Conservation (phyloP, 2,329 filamentous ascomycete species). For the Bipolaris cookei region DNA sequence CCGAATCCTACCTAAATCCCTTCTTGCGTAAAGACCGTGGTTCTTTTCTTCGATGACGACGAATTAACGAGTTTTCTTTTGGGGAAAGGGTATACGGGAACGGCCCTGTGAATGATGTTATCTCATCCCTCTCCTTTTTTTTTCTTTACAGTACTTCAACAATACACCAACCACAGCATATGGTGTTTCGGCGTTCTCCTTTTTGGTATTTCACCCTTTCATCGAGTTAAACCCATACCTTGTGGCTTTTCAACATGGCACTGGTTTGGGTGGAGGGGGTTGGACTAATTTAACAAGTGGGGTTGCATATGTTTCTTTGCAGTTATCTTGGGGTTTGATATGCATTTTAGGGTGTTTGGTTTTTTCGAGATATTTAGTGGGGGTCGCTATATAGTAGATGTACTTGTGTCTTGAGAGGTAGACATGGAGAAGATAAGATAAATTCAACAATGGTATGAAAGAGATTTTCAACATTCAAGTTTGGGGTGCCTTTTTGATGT, state of each 20-base stretch:
- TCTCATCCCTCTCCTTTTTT: neutral
- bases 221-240: too few relatives aligned
- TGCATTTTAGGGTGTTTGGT: too few relatives aligned
- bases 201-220: neutral
- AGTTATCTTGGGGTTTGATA: too few relatives aligned
- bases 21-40: neutral
- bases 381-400: neutral
- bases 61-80: too few relatives aligned
- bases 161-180: slow-evolving; percentile 1
- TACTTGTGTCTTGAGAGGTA: neutral
- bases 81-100: too few relatives aligned
- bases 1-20: slow-evolving; percentile 39
- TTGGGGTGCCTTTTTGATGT: neutral
- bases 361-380: too few relatives aligned
- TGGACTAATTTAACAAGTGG: too few relatives aligned
- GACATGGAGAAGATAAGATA: neutral
- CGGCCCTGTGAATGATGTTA: too few relatives aligned
- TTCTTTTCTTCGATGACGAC: neutral
- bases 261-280: too few relatives aligned
- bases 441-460: neutral
- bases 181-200: slow-evolving; percentile 1
- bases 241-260: too few relatives aligned
- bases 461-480: neutral
- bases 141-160: slow-evolving; percentile 2
- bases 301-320: too few relatives aligned